Evolutionary conservation across 345 rosid species (phyloP).

Genomic region (Xanthoceras sorbifolium): DNA sequence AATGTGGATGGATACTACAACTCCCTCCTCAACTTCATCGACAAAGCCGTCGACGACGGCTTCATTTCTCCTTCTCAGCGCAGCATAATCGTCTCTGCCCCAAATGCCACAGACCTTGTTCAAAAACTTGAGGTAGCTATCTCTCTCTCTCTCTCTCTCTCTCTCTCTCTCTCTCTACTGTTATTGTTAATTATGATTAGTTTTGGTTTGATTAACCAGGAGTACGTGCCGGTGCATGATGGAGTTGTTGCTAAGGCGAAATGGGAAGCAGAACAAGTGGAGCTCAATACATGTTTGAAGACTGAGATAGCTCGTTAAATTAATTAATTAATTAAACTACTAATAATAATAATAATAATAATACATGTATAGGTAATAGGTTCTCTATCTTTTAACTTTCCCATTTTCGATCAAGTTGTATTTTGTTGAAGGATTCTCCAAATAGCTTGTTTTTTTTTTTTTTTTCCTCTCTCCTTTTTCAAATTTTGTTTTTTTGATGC

Average conservation of each 20-base stretch:
- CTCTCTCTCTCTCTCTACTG: too few relatives aligned
- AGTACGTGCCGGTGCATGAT: slow-evolving; percentile 61
- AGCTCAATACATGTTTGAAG: slow-evolving; percentile 49
- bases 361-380: background rate
- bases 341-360: background rate
- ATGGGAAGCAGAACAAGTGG: slow-evolving; percentile 70
- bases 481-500: background rate
- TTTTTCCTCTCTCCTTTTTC: background rate
- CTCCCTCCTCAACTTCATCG: slow-evolving; percentile 42
- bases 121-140: slow-evolving; percentile 58
- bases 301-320: slow-evolving; percentile 55
- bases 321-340: background rate
- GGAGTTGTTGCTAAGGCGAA: slow-evolving; percentile 46
- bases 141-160: too few relatives aligned
- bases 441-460: background rate
- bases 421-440: background rate
- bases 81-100: slow-evolving; percentile 59
- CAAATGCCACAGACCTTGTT: slow-evolving; percentile 51
- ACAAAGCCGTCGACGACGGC: slow-evolving; percentile 65
- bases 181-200: background rate
- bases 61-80: slow-evolving; percentile 61
- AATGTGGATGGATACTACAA: slow-evolving; percentile 59
- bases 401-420: background rate
- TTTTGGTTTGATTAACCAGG: slow-evolving; percentile 35
- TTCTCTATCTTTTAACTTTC: background rate